These are phyloP conservation scores for Carex scoparia DNA, from an alignment of 176 grass and related monocot genomes.

Conservation along the genomic window DNA sequence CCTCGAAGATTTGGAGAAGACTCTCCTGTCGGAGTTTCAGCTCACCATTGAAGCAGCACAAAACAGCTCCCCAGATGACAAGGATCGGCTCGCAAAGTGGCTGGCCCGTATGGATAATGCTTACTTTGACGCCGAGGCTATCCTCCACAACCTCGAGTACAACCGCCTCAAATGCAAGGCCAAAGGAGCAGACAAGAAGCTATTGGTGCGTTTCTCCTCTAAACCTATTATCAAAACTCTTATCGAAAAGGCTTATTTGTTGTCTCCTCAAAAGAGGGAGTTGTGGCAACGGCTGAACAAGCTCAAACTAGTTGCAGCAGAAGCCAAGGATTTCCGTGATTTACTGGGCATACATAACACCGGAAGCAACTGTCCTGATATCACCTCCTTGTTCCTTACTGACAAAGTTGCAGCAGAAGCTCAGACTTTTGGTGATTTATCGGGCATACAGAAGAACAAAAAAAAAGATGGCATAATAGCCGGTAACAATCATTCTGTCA, in stretches of 20 bases:
- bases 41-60: neutral
- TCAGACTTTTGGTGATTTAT: no score
- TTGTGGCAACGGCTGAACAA: neutral
- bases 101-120: neutral
- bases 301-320: no score
- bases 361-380: no score
- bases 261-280: neutral
- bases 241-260: neutral
- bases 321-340: no score
- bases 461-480: no score
- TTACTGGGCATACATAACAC: no score
- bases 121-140: constrained; percentile 4
- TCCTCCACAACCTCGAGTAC: neutral
- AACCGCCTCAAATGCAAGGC: neutral
- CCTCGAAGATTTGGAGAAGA: constrained; percentile 5
- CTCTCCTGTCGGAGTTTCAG: neutral
- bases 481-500: no score
- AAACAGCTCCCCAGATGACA: neutral
- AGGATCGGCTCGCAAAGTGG: neutral
- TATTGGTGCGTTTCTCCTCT: neutral
- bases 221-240: neutral
- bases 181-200: neutral
- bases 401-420: no score
- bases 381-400: no score
- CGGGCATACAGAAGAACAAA: no score